Evolutionary conservation across 2,329 filamentous ascomycete genomes (phyloP), one percentile per base, ranked within the genome.

Genomic region (Fusarium solani-melongenae): DNA sequence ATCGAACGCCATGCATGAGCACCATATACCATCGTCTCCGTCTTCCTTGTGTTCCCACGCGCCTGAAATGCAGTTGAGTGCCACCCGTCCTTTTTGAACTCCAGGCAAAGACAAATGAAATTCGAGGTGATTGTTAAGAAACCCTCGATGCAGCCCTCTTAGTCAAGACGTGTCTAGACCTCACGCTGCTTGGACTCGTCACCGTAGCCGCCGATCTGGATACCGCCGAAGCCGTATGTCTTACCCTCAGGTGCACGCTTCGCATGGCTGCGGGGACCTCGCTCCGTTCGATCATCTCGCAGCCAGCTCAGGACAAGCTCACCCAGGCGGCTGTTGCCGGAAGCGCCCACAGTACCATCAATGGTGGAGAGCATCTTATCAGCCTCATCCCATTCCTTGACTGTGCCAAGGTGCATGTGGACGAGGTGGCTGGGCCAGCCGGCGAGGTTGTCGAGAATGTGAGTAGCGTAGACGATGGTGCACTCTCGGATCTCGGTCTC

Each of bases 391-490:
- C 92, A 97, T 82, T 97, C 93, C 86, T 94, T 95, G 71, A 98
- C 92, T 71, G 88, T 90, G 31, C 96, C 96, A 55, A 98, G 82
- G 80, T 95, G 92, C 96, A 99, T 98, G 82, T 98, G 96, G 58
- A 97, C 95, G 39, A 99, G 87, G 83, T 99, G 95, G 1, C 94
- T 97, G 8, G 96, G 96, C 96, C 96, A 99, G 22, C 92, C 92
- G 1, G 95, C 95, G 59, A 99, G 86, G 81, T 98, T 98, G 81
- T 99, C 96, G 76, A 99, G 85, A 73, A 99, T 98, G 83, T 99
- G 96, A 15, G 96, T 99, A 9, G 96, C 96, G 81, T 99, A 99
- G 33, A 99, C 95, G 77, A 99, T 94, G 6, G 96, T 98, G 81
- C 95, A 98, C 41, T 91, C 88, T 62, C 96, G 88, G 9, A 81